Conservation (phyloP, 148 eudicot species). For the Vaccinium myrtillus region DNA sequence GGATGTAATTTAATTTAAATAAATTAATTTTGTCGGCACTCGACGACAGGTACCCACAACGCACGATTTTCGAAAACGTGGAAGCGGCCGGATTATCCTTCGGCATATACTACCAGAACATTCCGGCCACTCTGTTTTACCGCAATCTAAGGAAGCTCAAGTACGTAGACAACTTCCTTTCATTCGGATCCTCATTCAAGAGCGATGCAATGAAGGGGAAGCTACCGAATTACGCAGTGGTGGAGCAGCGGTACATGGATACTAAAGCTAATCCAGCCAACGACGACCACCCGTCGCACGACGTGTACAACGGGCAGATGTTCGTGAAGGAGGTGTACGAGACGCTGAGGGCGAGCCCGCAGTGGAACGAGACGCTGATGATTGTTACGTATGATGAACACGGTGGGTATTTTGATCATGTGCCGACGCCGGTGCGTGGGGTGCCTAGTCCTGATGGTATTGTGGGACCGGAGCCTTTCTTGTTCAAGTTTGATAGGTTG, state of each 20-base stretch:
- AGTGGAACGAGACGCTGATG: slow-evolving; percentile 74
- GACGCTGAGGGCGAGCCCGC: slow-evolving; percentile 80
- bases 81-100: slow-evolving; percentile 48
- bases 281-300: slow-evolving; percentile 85
- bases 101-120: slow-evolving; percentile 73
- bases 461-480: slow-evolving; percentile 66
- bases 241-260: slow-evolving; percentile 76
- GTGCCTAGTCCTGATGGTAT: slow-evolving; percentile 81
- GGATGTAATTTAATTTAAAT: too few species aligned
- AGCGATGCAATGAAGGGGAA: slow-evolving; percentile 58
- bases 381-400: slow-evolving; percentile 83
- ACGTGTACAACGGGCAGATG: slow-evolving; percentile 72
- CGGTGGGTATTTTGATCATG: slow-evolving; percentile 81
- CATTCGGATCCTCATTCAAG: slow-evolving; percentile 50
- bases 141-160: slow-evolving; percentile 69
- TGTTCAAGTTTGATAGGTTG: slow-evolving; percentile 53
- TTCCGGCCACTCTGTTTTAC: slow-evolving; percentile 71
- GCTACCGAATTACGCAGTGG: slow-evolving; percentile 61
- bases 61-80: slow-evolving; percentile 76
- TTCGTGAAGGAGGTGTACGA: slow-evolving; percentile 86
- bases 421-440: slow-evolving; percentile 59
- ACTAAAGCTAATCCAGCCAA: slow-evolving; percentile 65
- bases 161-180: slow-evolving; percentile 47
- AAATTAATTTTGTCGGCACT: neutral
- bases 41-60: slow-evolving; percentile 46